Percentiles rank a stretch among this genome's conserved stretches.
Evolutionary conservation across 1,139 yeast species (phyloP).

Genomic region (Magnusiomyces tetraspermus): DNA sequence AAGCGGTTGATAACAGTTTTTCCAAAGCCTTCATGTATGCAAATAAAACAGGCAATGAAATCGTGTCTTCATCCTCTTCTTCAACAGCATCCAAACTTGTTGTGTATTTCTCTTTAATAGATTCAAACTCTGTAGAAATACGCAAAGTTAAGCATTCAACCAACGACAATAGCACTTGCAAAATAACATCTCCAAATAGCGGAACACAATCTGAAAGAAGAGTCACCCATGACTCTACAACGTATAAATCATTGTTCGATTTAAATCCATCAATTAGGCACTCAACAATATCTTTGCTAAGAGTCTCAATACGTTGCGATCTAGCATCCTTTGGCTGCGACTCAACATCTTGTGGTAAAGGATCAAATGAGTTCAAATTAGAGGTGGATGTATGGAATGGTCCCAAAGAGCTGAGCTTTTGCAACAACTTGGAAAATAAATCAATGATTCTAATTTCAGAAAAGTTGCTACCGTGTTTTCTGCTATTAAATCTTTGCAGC

Average conservation of each 20-base stretch:
- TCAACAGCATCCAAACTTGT: constrained; percentile 12
- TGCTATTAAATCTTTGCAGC: constrained; percentile 13
- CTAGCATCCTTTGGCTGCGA: constrained; percentile 8
- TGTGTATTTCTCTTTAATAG: constrained; percentile 19
- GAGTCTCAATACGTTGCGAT: constrained; percentile 8
- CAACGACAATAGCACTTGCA: constrained; percentile 42
- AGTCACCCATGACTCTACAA: constrained; percentile 42
- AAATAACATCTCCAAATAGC: constrained; percentile 42
- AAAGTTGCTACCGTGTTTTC: constrained; percentile 10
- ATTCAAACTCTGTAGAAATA: constrained; percentile 34
- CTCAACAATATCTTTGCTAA: constrained; percentile 16
- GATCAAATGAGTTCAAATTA: background rate
- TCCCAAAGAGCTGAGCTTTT: constrained; percentile 6
- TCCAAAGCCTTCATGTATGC: constrained; percentile 56
- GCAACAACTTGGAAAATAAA: constrained; percentile 15
- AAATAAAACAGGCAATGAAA: constrained; percentile 33
- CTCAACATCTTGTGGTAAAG: background rate
- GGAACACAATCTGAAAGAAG: constrained; percentile 40
- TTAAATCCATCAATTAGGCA: constrained; percentile 36
- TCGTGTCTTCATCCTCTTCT: constrained; percentile 1
- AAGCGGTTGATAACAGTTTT: constrained; percentile 52
- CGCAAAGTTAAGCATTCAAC: constrained; percentile 45
- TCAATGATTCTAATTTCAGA: constrained; percentile 15
- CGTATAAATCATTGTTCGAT: constrained; percentile 30
- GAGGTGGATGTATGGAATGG: background rate